A percentile compares a stretch with the other conserved stretches of the same genome.
Evolutionary conservation across 805 yeast genomes (phyloP).

Genomic region (Jamesozyma hellenica): DNA sequence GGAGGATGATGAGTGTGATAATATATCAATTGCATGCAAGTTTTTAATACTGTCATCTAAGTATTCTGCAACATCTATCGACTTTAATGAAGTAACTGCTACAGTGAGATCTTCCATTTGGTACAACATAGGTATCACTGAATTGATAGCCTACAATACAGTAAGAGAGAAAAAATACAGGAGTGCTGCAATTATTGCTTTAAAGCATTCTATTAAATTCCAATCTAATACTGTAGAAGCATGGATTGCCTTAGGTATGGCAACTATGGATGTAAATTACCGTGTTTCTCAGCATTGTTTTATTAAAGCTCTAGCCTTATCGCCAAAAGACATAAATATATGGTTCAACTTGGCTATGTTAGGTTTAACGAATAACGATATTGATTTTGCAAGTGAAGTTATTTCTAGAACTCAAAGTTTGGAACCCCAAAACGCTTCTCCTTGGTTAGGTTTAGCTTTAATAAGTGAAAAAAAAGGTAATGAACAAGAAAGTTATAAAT

Average conservation of each 20-base stretch:
- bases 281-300: conserved; percentile 86
- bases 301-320: conserved; percentile 65
- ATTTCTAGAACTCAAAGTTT: conserved; percentile 66
- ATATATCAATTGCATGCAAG: conserved; percentile 30
- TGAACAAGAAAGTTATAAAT: conserved; percentile 37
- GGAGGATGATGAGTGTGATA: conserved; percentile 17
- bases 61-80: conserved; percentile 31
- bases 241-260: conserved; percentile 80
- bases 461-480: conserved; percentile 44
- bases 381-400: conserved; percentile 62
- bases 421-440: conserved; percentile 60
- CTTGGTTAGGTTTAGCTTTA: conserved; percentile 87
- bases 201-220: conserved; percentile 59
- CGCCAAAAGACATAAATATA: conserved; percentile 52
- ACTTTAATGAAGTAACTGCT: conserved; percentile 27
- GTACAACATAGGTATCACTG: conserved; percentile 66
- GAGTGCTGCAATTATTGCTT: conserved; percentile 42
- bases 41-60: conserved; percentile 39
- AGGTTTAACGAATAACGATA: conserved; percentile 58
- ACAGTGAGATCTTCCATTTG: conserved; percentile 44
- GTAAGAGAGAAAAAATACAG: conserved; percentile 29
- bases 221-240: conserved; percentile 62
- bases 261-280: conserved; percentile 53
- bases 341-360: conserved; percentile 82
- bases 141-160: conserved; percentile 37